phyloP scores from a whole-genome alignment of 73 alveolate genomes.

The Paramecium octaurelia region DNA sequence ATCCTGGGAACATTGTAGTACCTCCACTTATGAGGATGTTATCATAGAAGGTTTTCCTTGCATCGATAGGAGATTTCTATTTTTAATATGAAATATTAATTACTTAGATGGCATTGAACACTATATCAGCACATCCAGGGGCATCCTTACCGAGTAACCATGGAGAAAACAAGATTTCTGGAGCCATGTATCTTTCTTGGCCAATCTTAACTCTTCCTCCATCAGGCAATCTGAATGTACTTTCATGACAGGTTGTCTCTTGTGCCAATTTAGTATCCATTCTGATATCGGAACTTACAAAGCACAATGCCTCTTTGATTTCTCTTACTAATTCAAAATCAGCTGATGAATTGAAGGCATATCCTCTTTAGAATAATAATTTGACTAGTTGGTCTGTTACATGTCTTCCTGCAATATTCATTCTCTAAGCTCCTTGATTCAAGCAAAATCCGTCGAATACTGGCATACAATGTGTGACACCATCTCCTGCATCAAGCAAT shows the following conservation, averaged over 20 bases:
- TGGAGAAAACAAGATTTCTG: slow-evolving; percentile 93
- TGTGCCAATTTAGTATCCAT: slow-evolving; percentile 87
- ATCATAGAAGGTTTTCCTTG: slow-evolving; percentile 63
- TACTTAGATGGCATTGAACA: slow-evolving; percentile 75
- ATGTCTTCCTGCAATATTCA: slow-evolving; percentile 97
- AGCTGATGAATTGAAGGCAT: slow-evolving; percentile 94
- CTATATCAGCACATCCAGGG: slow-evolving; percentile 88
- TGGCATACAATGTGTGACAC: slow-evolving; percentile 97
- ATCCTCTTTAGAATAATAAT: slow-evolving; percentile 89
- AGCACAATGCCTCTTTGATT: slow-evolving; percentile 90
- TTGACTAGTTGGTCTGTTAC: slow-evolving; percentile 91
- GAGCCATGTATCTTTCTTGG: slow-evolving; percentile 93
- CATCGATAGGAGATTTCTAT: slow-evolving; percentile 82
- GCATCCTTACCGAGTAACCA: slow-evolving; percentile 77
- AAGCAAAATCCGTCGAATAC: slow-evolving; percentile 78
- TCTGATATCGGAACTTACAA: slow-evolving; percentile 84
- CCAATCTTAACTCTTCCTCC: slow-evolving; percentile 84
- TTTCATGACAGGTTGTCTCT: slow-evolving; percentile 91
- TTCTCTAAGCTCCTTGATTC: slow-evolving; percentile 76
- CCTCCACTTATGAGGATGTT: slow-evolving; percentile 89
- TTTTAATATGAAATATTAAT: not conserved
- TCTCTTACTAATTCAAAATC: slow-evolving; percentile 96
- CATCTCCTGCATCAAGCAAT: slow-evolving; percentile 97
- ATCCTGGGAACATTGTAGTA: slow-evolving; percentile 98
- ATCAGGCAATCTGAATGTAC: slow-evolving; percentile 90